Percentiles rank a stretch among this genome's conserved stretches.
phyloP scores from a whole-genome alignment of 768 basidiomycete genomes.

The Panellus pusillus region DNA sequence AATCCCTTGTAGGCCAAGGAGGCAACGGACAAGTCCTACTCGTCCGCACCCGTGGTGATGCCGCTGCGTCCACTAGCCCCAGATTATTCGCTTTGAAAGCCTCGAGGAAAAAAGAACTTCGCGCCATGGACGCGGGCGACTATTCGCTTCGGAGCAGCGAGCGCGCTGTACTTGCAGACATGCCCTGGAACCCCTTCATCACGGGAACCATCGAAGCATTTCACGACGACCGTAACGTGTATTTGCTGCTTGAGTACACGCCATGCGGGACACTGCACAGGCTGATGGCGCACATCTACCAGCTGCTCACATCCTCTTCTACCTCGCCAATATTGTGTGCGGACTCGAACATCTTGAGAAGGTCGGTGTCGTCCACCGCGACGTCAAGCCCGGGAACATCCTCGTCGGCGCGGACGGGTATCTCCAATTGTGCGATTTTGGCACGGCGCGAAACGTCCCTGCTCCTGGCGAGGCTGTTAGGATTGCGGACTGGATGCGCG shows the following conservation, averaged over 20 bases:
- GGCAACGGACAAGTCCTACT: conserved; percentile 43
- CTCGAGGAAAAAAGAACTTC: conserved; percentile 35
- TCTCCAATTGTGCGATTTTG: conserved; percentile 54
- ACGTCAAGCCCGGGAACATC: conserved; percentile 60
- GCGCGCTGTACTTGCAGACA: conserved; percentile 35
- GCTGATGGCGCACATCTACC: conserved; percentile 35
- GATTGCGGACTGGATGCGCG: conserved; percentile 29
- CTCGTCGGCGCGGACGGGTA: conserved; percentile 59
- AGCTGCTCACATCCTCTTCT: conserved; percentile 42
- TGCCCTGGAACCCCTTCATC: conserved; percentile 59
- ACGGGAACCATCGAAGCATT: conserved; percentile 46
- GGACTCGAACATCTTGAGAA: conserved; percentile 49
- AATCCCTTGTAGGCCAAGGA: conserved; percentile 36
- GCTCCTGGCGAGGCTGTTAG: conserved; percentile 23
- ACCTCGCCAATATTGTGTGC: conserved; percentile 53
- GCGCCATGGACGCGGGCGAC: conserved; percentile 21
- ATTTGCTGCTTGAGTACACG: conserved; percentile 51
- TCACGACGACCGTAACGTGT: conserved; percentile 47
- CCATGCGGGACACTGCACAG: conserved; percentile 44
- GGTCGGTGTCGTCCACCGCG: conserved; percentile 49
- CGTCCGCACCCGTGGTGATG: conserved; percentile 32
- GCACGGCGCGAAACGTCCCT: conserved; percentile 30
- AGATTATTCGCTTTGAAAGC: conserved; percentile 49
- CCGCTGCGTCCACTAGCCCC: conserved; percentile 31
- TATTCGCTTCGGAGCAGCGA: conserved; percentile 38